Evolutionary conservation across 2,329 filamentous ascomycete species (phyloP), one percentile per base, ranked within the genome.

Genomic region (Microcera coccophila): DNA sequence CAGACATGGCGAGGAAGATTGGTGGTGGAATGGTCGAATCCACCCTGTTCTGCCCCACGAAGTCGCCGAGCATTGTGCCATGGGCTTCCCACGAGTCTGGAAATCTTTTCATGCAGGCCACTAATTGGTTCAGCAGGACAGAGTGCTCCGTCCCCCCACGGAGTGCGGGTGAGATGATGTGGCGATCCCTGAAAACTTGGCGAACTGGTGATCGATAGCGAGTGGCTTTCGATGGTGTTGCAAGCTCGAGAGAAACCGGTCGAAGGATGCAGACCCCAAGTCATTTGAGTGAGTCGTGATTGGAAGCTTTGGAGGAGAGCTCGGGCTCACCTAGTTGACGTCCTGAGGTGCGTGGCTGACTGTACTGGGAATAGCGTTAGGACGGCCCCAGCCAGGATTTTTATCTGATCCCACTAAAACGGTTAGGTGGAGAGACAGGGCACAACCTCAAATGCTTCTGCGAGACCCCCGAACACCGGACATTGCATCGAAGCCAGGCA

Each of bases 391-490:
- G n/a, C n/a, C n/a, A n/a, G 45, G 35, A 42, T 36, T 44, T 33
- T 48, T 48, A 48, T 48, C 45, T 45, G 45, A 48, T 48, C 35
- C 14, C 2, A 16, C 15, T 11, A 5, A 14, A 4, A 16, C 17
- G 5, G 15, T 5, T 16, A 39, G 29, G 44, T 26, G 44, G 44
- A 39, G 29, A 19, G 10, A 9, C 1, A 1, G 8, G 37, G 44
- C 44, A 44, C 34, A 44, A 44, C 8, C 9, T n/a, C n/a, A n/a
- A n/a, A n/a, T n/a, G n/a, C n/a, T n/a, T n/a, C n/a, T n/a, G n/a
- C n/a, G n/a, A n/a, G n/a, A n/a, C n/a, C n/a, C n/a, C n/a, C n/a
- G n/a, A n/a, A n/a, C n/a, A n/a, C n/a, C n/a, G n/a, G n/a, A n/a
- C n/a, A n/a, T n/a, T n/a, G n/a, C n/a, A n/a, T n/a, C n/a, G n/a